A percentile compares a stretch with the other conserved stretches of the same genome.
phyloP scores from a whole-genome alignment of 2,329 filamentous ascomycete species.

The Aphanoascus verrucosus region DNA sequence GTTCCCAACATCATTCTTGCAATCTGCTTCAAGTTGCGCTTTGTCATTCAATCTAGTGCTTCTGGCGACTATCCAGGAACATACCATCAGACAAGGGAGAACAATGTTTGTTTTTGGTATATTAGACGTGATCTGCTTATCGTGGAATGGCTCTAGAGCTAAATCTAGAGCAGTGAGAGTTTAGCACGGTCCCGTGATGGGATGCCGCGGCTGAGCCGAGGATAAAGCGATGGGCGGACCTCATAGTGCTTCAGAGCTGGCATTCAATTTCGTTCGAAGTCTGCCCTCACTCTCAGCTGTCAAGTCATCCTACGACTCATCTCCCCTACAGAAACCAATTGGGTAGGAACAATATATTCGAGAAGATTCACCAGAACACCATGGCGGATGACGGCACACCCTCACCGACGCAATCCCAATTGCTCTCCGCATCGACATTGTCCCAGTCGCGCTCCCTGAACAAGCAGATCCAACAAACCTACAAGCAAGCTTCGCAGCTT shows the following conservation, averaged over 20 bases:
- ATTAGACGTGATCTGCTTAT: too few relatives aligned
- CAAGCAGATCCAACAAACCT: slow-evolving; percentile 74
- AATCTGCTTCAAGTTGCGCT: too few relatives aligned
- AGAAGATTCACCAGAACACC: background rate
- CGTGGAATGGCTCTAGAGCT: too few relatives aligned
- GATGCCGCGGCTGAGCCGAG: background rate
- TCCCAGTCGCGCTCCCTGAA: slow-evolving; percentile 47
- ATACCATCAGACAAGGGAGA: too few relatives aligned
- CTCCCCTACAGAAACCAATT: background rate
- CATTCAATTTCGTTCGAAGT: too few relatives aligned
- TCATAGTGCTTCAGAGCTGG: background rate
- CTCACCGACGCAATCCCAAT: slow-evolving; percentile 40
- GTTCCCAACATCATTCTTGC: too few relatives aligned
- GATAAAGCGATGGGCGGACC: background rate
- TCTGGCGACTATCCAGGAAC: too few relatives aligned
- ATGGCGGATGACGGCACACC: slow-evolving; percentile 21
- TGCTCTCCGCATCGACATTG: slow-evolving; percentile 57
- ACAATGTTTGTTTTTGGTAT: too few relatives aligned
- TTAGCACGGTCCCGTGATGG: background rate
- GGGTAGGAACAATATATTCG: background rate
- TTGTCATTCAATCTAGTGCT: too few relatives aligned
- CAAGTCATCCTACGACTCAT: slow-evolving; percentile 35
- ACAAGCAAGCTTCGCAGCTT: slow-evolving; percentile 85
- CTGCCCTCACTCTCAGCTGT: background rate
- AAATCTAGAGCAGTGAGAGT: background rate